Conservation (phyloP, 805 yeast species). For the Clavispora phyllophila region DNA sequence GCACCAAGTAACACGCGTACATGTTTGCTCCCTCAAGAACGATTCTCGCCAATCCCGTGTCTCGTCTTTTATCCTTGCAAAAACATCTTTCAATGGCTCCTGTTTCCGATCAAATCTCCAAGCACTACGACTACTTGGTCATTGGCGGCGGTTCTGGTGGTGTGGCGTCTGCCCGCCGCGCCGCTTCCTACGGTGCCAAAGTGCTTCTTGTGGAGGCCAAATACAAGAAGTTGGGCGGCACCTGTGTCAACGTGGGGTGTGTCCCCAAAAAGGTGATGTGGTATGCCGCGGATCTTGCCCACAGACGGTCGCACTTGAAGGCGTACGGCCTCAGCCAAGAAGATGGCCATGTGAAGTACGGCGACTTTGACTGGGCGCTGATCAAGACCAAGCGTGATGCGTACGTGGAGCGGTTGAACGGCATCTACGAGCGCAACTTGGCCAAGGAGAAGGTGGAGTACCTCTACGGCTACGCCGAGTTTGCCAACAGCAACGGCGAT, state of each 20-base stretch:
- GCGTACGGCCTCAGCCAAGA: slow-evolving; percentile 74
- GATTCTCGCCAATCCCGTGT: slow-evolving; percentile 3
- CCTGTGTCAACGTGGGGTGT: slow-evolving; percentile 99
- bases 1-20: neutral
- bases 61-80: slow-evolving; percentile 17
- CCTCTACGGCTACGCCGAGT: slow-evolving; percentile 81
- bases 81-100: slow-evolving; percentile 54
- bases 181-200: slow-evolving; percentile 90
- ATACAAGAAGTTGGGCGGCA: slow-evolving; percentile 76
- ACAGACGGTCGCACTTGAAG: slow-evolving; percentile 64
- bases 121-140: slow-evolving; percentile 84
- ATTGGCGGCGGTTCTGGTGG: slow-evolving; percentile 99
- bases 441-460: slow-evolving; percentile 85
- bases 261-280: slow-evolving; percentile 99
- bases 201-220: slow-evolving; percentile 76
- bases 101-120: slow-evolving; percentile 21
- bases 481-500: slow-evolving; percentile 55
- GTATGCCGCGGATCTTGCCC: slow-evolving; percentile 91
- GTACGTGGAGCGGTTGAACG: slow-evolving; percentile 79
- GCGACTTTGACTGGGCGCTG: slow-evolving; percentile 71
- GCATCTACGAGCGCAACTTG: slow-evolving; percentile 86
- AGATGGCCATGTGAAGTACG: slow-evolving; percentile 42
- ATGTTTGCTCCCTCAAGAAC: slow-evolving; percentile 2
- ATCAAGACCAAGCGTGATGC: slow-evolving; percentile 91
- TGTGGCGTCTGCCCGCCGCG: slow-evolving; percentile 96